Conservation (phyloP, 768 basidiomycete species). For the Xanthoconium stramineum region DNA sequence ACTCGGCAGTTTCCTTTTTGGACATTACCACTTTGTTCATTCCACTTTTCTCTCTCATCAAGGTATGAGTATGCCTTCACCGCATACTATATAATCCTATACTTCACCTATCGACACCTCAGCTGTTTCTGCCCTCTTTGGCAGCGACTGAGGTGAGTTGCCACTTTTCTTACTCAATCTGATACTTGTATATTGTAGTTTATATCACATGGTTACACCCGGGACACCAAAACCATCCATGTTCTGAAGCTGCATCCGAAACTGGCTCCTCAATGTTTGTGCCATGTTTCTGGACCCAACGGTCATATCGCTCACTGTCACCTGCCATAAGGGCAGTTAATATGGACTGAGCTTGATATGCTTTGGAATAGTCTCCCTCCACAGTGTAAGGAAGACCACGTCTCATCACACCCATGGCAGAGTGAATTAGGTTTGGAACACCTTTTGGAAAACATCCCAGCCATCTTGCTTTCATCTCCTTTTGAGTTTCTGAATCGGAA, state of each 20-base stretch:
- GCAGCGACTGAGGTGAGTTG: too few relatives aligned
- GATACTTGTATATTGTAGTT: too few relatives aligned
- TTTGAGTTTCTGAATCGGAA: not conserved
- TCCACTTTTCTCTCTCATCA: too few relatives aligned
- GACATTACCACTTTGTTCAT: too few relatives aligned
- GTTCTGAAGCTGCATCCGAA: too few relatives aligned
- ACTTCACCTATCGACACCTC: too few relatives aligned
- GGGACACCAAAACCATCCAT: not conserved
- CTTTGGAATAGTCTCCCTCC: not conserved
- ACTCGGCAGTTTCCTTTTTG: too few relatives aligned
- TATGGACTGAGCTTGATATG: conserved; percentile 9
- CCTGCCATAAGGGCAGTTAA: not conserved
- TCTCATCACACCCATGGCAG: not conserved
- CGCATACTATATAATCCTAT: too few relatives aligned
- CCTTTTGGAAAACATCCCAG: rapidly evolving
- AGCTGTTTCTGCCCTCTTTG: too few relatives aligned
- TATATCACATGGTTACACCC: not conserved
- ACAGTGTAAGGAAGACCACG: not conserved
- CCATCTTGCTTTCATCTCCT: not conserved
- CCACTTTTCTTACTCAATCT: too few relatives aligned
- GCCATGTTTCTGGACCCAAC: not conserved
- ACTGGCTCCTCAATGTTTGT: not conserved
- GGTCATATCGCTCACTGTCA: not conserved
- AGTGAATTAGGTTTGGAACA: not conserved
- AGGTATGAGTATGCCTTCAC: too few relatives aligned